Evolutionary conservation across 805 yeast species (phyloP), one percentile per base, ranked within the genome.

Genomic region (Metschnikowia henanensis): DNA sequence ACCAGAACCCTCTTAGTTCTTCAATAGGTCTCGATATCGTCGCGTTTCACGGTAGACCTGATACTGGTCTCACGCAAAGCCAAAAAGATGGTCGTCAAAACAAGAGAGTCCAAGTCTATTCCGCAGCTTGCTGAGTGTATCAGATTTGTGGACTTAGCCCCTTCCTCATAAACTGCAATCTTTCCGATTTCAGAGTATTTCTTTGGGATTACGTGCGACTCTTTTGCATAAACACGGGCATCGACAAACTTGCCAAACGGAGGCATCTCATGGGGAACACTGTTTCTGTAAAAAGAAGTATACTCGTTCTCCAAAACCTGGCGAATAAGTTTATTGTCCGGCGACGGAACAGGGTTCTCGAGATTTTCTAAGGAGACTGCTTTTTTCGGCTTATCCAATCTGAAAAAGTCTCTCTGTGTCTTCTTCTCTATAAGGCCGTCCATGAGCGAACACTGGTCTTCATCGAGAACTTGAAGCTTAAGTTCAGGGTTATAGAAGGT

Each of bases 241-340:
- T 68, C 72, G 35, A 56, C 56, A 35, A 64, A 68, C 5, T 49
- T 42, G 2, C 72, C 74, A 49, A 71, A 71, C 2, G 75, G 75
- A 2, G 75, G 76, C 41, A 62, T 43, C 10, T 61, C 54, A 35
- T 56, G 53, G 5, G 72, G 66, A 15, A 67, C 53, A 46, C 50
- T 53, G 23, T 37, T 39, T 20, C 31, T 31, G 23, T 35, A 50
- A 52, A 32, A 30, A 7, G 49, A 30, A 4, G 49, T 37, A 19
- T 23, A 18, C 22, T 36, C 31, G 23, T 25, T 39, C 18, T 37
- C 36, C n/a, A 45, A 28, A 15, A 30, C 43, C 16, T 61, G 62
- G 5, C 35, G 32, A 13, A 64, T 43, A 15, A 64, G 49, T 5
- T 60, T 58, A 44, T 58, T 61, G 6, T 46, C 28, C 2, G 60